Evolutionary conservation across 176 grass and related monocot species (phyloP).

Genomic region (Ensete glaucum): DNA sequence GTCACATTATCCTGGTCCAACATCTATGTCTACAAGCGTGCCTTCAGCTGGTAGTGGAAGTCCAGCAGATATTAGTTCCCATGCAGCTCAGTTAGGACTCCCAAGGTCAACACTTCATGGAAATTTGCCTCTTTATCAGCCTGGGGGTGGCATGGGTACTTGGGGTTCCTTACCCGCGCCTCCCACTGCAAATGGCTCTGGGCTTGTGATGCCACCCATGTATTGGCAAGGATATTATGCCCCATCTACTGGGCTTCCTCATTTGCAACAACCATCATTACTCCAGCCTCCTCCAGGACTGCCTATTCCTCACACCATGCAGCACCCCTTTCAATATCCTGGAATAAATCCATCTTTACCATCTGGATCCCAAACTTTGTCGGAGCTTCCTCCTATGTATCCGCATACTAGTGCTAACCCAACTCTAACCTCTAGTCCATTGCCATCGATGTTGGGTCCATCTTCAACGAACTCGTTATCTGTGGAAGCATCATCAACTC

Average conservation of each 20-base stretch:
- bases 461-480: constrained; percentile 31
- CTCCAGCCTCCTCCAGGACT: constrained; percentile 49
- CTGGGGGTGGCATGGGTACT: constrained; percentile 27
- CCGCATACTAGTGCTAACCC: constrained; percentile 42
- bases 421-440: constrained; percentile 22
- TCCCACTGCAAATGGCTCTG: constrained; percentile 43
- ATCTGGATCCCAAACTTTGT: constrained; percentile 59
- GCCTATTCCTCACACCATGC: constrained; percentile 32
- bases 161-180: constrained; percentile 51
- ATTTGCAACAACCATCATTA: constrained; percentile 51
- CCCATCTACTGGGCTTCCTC: constrained; percentile 43
- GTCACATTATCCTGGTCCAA: constrained; percentile 57
- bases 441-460: constrained; percentile 29
- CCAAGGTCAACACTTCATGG: constrained; percentile 58
- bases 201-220: constrained; percentile 58
- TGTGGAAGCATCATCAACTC: constrained; percentile 41
- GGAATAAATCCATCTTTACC: constrained; percentile 46
- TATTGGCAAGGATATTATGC: constrained; percentile 76
- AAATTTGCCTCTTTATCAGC: constrained; percentile 59
- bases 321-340: constrained; percentile 44
- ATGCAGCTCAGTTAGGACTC: constrained; percentile 44
- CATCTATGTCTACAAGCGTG: constrained; percentile 42
- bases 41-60: constrained; percentile 48
- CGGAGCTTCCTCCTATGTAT: constrained; percentile 53
- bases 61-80: constrained; percentile 34